Evolutionary conservation across 192 early-diverging fungal genomes (phyloP).

Genomic region (Haplosporangium gracile): DNA sequence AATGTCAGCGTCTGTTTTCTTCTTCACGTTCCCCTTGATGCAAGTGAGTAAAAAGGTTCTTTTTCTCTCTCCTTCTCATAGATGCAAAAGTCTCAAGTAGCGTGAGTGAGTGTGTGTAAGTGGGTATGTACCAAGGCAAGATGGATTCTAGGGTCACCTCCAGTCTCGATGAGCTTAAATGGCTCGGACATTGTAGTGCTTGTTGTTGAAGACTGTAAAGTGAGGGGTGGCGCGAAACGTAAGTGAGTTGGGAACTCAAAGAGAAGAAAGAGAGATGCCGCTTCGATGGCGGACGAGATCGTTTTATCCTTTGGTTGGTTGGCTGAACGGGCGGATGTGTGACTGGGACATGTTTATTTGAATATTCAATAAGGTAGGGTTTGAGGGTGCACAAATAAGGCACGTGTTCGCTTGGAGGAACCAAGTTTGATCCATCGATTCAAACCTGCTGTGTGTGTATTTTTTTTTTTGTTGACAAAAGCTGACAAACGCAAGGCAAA

Average conservation of each 20-base stretch:
- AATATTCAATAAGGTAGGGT: neutral
- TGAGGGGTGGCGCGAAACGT: neutral
- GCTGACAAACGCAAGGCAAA: no score
- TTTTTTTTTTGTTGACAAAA: no score
- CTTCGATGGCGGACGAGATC: neutral
- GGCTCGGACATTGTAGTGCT: constrained; percentile 29
- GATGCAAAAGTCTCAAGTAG: neutral
- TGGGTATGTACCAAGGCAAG: constrained; percentile 22
- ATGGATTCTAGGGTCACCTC: constrained; percentile 40
- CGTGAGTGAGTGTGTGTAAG: neutral
- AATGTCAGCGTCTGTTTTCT: neutral
- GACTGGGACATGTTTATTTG: neutral
- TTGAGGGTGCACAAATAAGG: neutral
- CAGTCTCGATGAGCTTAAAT: constrained; percentile 45
- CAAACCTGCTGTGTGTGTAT: no score
- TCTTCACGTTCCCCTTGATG: neutral
- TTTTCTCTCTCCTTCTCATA: no score
- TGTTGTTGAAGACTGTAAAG: neutral
- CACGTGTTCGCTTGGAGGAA: no score
- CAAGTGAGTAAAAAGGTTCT: no score
- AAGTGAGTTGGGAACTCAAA: neutral
- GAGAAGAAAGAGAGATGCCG: neutral
- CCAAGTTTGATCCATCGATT: no score
- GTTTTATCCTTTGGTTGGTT: neutral
- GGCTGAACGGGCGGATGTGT: neutral